phyloP scores from a whole-genome alignment of 768 basidiomycete genomes.

The Rhizopogon rudus region DNA sequence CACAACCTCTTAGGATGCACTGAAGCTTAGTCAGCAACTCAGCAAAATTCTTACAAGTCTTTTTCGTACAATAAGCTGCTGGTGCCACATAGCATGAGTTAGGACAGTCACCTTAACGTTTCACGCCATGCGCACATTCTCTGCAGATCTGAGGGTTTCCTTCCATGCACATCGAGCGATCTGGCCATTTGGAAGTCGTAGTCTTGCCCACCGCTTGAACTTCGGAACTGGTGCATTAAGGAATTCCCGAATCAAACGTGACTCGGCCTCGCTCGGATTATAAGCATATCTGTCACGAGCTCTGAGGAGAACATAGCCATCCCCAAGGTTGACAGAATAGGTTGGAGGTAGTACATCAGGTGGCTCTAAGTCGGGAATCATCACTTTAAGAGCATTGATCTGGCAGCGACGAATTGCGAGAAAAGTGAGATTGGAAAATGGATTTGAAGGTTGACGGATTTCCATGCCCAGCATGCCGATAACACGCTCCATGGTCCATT shows the following conservation, averaged over 20 bases:
- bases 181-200: slow-evolving; percentile 20
- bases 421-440: slow-evolving; percentile 22
- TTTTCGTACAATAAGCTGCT: too few relatives aligned
- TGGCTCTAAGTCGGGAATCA: slow-evolving; percentile 8
- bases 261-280: not conserved
- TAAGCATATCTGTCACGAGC: not conserved
- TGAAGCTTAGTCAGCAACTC: too few relatives aligned
- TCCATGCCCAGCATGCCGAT: slow-evolving; percentile 24
- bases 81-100: too few relatives aligned
- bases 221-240: not conserved
- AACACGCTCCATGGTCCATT: slow-evolving; percentile 24
- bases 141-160: too few relatives aligned
- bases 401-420: slow-evolving; percentile 17
- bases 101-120: too few relatives aligned
- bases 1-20: too few relatives aligned
- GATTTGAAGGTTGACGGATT: slow-evolving; percentile 17
- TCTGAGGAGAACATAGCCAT: not conserved
- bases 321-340: not conserved
- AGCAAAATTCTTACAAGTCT: too few relatives aligned
- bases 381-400: slow-evolving; percentile 12
- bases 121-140: too few relatives aligned
- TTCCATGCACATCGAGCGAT: slow-evolving; percentile 4
- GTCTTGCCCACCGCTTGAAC: slow-evolving; percentile 12
- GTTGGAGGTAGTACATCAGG: not conserved
- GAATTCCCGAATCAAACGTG: not conserved